These are phyloP conservation scores for Globisporangium barbulae DNA, from an alignment of 352 stramenopile species.

Conservation along the genomic window DNA sequence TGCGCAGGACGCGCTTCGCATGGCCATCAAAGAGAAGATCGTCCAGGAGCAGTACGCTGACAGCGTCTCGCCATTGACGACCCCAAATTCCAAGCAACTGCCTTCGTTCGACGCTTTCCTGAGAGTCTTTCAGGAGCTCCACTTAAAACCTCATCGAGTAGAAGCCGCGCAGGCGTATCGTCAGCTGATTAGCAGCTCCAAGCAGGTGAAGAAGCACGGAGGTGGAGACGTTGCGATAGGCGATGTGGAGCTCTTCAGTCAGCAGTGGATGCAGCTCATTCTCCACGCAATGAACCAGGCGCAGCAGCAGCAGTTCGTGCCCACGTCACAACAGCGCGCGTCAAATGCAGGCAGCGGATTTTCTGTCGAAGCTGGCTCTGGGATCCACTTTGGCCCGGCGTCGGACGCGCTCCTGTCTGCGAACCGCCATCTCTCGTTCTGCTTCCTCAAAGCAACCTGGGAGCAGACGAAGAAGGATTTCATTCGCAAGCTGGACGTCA, in stretches of 20 bases:
- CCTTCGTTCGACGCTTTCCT: slow-evolving; percentile 26
- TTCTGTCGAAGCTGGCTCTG: neutral
- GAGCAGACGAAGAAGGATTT: slow-evolving; percentile 41
- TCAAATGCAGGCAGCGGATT: neutral
- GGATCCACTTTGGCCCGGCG: slow-evolving; percentile 32
- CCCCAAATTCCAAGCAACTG: slow-evolving; percentile 2
- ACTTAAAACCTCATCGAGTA: slow-evolving; percentile 29
- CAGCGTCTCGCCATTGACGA: neutral
- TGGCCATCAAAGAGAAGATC: slow-evolving; percentile 27
- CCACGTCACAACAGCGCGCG: slow-evolving; percentile 4
- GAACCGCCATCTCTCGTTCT: slow-evolving; percentile 28
- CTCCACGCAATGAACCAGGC: slow-evolving; percentile 33
- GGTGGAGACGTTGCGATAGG: neutral
- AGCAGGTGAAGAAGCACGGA: neutral
- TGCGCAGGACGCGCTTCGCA: slow-evolving; percentile 23
- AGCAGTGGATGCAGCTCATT: slow-evolving; percentile 30
- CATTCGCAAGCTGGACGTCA: slow-evolving; percentile 31
- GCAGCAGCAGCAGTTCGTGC: slow-evolving; percentile 32
- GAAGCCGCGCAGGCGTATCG: slow-evolving; percentile 35
- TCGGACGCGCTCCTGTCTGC: slow-evolving; percentile 26
- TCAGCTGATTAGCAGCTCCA: slow-evolving; percentile 21
- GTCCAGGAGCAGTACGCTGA: slow-evolving; percentile 7
- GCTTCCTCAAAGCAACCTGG: slow-evolving; percentile 39
- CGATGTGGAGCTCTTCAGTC: slow-evolving; percentile 23
- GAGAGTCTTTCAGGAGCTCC: slow-evolving; percentile 25